These are phyloP conservation scores for Verticillium longisporum DNA, from an alignment of 2,329 filamentous ascomycete genomes.

Conservation along the genomic window DNA sequence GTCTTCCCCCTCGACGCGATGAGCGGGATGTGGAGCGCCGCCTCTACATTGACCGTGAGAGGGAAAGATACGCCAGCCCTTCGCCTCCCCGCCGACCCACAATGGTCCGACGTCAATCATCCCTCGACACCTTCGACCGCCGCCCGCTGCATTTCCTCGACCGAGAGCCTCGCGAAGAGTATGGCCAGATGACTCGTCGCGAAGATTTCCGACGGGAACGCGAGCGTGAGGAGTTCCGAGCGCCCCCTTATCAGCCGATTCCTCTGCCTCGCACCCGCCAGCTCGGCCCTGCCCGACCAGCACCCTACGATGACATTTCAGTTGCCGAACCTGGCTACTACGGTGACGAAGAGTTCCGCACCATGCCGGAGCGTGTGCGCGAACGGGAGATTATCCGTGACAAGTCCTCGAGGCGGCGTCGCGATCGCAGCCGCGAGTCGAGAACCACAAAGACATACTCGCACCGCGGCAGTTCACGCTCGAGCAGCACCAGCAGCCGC, in stretches of 20 bases:
- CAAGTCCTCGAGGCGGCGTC: conserved; percentile 31
- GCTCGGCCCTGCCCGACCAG: conserved; percentile 45
- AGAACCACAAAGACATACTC: conserved; percentile 29
- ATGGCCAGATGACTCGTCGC: conserved; percentile 49
- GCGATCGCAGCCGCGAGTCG: conserved; percentile 33
- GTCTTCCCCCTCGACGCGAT: conserved; percentile 23
- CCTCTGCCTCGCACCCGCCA: conserved; percentile 60
- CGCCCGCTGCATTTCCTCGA: conserved; percentile 49
- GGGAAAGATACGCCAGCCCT: conserved; percentile 39
- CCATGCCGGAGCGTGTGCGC: conserved; percentile 50
- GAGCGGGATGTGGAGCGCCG: conserved; percentile 43
- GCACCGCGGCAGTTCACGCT: conserved; percentile 31
- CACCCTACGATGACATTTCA: conserved; percentile 57
- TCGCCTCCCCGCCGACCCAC: conserved; percentile 54
- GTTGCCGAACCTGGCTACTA: conserved; percentile 62
- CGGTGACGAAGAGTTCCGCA: conserved; percentile 66
- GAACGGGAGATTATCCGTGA: conserved; percentile 52
- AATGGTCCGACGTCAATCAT: conserved; percentile 75
- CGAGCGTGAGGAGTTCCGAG: conserved; percentile 44
- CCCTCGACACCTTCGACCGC: conserved; percentile 84
- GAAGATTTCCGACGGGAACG: conserved; percentile 29
- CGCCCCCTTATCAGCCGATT: conserved; percentile 51
- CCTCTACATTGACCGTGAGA: conserved; percentile 49
- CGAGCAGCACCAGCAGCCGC: conserved; percentile 35
- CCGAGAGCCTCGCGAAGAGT: conserved; percentile 41